Evolutionary conservation across 2,329 filamentous ascomycete species (phyloP).

Genomic region (Colletotrichum viniferum): DNA sequence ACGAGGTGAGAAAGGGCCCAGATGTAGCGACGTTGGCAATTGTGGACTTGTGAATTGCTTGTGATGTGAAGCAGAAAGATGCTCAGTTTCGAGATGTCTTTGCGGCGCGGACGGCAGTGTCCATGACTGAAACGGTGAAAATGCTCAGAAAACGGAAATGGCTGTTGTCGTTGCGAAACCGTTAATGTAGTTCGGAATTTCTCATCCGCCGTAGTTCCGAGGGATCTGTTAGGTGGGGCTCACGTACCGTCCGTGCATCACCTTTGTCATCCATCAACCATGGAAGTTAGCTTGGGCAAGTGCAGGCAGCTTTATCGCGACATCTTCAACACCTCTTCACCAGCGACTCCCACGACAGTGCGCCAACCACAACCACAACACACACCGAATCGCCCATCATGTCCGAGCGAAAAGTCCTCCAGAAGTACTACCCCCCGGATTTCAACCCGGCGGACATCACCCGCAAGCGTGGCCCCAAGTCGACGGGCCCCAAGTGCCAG

Average conservation of each 20-base stretch:
- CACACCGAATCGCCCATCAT: slow-evolving; percentile 52
- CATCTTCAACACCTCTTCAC: background rate
- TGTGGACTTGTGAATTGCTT: background rate
- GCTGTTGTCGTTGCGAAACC: background rate
- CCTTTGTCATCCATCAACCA: slow-evolving; percentile 1
- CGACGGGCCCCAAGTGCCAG: slow-evolving; percentile 78
- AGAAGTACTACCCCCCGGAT: slow-evolving; percentile 73
- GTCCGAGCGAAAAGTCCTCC: slow-evolving; percentile 85
- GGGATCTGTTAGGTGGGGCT: background rate
- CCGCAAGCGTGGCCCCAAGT: slow-evolving; percentile 71
- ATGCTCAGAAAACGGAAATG: background rate
- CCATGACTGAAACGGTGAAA: background rate
- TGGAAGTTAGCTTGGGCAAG: background rate
- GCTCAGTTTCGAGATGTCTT: background rate
- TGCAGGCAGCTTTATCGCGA: background rate
- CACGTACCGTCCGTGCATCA: background rate
- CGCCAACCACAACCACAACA: background rate
- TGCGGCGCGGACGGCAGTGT: background rate
- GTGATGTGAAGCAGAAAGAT: background rate
- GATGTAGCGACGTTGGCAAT: background rate
- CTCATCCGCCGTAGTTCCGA: rapidly evolving
- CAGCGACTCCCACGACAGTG: background rate
- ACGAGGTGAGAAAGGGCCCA: background rate
- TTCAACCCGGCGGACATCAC: slow-evolving; percentile 88
- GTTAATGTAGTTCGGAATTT: background rate